Base-by-base conservation (phyloP, 2,329 filamentous ascomycete genomes). In the Fusarium goolgardi region DNA sequence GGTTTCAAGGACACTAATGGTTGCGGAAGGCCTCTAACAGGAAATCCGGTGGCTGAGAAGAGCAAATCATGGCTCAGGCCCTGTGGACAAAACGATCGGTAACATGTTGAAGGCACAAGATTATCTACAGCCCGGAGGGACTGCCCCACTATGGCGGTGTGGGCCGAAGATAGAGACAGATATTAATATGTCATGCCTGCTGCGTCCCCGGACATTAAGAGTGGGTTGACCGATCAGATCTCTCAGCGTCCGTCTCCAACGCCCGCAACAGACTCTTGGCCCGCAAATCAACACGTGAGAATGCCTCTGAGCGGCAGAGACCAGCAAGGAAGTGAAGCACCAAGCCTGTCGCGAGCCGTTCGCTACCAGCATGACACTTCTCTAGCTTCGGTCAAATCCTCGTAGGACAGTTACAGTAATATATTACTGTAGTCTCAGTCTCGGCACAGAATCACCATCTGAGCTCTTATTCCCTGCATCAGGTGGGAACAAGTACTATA, bases 121-220 rank as follows among this genome's bases (percentile, higher is more conserved):
- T 39, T 51, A 32, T 32, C 41, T 43, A 35, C 35, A 60, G 59
- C 43, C 41, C 49, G 59, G 46, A 65, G 65, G 31, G 29, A 20
- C 49, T 13, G 69, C 59, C 67, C 71, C 71, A 71, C 69, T 59
- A 47, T 45, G 52, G 71, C 71, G 69, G 71, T 73, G 71, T 73
- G 71, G 71, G 63, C 56, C 69, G 58, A 45, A 72, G 71, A 73
- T 73, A 73, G 58, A 63, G 71, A 73, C 71, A 73, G 62, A 73
- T 73, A 73, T 73, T 59, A 73, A 73, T 73, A 72, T 73, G 71
- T 73, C 71, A 73, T 70, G 71, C 63, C 56, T 44, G 65, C 53
- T 58, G 31, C 57, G 45, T 63, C 49, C 49, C 60, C 57, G 59
- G 52, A 65, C 59, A 56, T 63, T 66, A 54, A 45, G 50, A 66